Base-by-base conservation (phyloP, 768 basidiomycete species). In the Candolleomyces eurysporus region DNA sequence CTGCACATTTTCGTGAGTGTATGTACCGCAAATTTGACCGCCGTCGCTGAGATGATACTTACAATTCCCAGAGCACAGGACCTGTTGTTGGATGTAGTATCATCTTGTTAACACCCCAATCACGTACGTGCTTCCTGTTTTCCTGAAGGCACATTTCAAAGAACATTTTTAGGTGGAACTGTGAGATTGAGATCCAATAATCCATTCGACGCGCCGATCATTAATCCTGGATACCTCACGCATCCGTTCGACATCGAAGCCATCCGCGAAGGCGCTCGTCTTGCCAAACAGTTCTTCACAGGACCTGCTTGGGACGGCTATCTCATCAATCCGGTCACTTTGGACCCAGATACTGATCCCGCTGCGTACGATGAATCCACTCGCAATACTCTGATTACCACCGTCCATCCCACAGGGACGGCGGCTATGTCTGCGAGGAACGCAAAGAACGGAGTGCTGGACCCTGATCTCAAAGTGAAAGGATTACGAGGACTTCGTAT, bases 121-220 rank as follows among this genome's bases (percentile, higher is more conserved):
- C 42, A n/a, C 42, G 42, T 43, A 43, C 42, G 42, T 43, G n/a
- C 5, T 43, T 43, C n/a, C n/a, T 13, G 5, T n/a, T n/a, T 66
- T 14, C 61, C 59, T 60, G 26, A 62, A 64, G n/a, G n/a, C 11
- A 11, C 2, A 2, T 1, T 56, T 64, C 56, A 45, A 61, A 17
- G 62, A 69, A 31, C 2, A 13, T 13, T 3, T 30, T 50, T 63
- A 49, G 61, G 71, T 36, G 72, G 72, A 8, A 62, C 63, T 31
- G 61, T 73, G 16, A 66, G 61, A 11, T 26, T 72, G 5, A 48
- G 46, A 7, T 64, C 66, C 32, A 63, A 49, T 7, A 64, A 73
- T 52, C 72, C 72, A 6, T 70, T 71, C 57, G 68, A 63, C 26
- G 31, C 57, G 1, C 71, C 72, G 5, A 31, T 70, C 36, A 69